A percentile compares a stretch with the other conserved stretches of the same genome.
These are phyloP conservation scores for Sporisorium exsertum DNA, from an alignment of 1,284 basidiomycete species.

Conservation along the genomic window DNA sequence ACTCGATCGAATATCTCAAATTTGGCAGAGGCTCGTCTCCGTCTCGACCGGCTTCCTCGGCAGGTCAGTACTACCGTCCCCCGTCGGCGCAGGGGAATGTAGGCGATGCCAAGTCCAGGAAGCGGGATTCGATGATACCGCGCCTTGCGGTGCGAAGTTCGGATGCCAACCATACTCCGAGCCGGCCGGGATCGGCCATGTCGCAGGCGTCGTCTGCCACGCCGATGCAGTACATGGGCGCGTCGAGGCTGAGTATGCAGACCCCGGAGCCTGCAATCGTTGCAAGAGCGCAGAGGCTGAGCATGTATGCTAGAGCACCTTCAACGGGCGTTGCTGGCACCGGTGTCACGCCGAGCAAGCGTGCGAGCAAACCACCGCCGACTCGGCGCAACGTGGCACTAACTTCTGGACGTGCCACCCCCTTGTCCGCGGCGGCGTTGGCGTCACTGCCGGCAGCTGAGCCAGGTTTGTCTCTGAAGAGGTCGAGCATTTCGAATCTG, in stretches of 20 bases:
- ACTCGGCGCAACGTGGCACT: slow-evolving; percentile 34
- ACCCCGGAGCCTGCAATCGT: slow-evolving; percentile 63
- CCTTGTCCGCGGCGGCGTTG: slow-evolving; percentile 60
- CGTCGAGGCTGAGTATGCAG: slow-evolving; percentile 58
- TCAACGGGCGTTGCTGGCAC: slow-evolving; percentile 38
- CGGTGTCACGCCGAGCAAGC: slow-evolving; percentile 25
- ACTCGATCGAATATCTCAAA: slow-evolving; percentile 40
- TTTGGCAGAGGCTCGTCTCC: slow-evolving; percentile 17
- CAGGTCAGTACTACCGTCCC: slow-evolving; percentile 57
- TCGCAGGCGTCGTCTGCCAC: slow-evolving; percentile 49
- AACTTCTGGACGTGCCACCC: slow-evolving; percentile 54
- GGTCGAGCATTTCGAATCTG: slow-evolving; percentile 55
- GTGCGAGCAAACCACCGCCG: slow-evolving; percentile 61
- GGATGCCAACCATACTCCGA: slow-evolving; percentile 18
- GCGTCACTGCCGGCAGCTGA: slow-evolving; percentile 57
- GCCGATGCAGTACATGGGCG: slow-evolving; percentile 43
- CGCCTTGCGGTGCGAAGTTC: slow-evolving; percentile 39
- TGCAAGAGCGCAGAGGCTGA: slow-evolving; percentile 57
- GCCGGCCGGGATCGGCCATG: slow-evolving; percentile 56
- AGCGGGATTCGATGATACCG: slow-evolving; percentile 55
- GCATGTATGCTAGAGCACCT: slow-evolving; percentile 54
- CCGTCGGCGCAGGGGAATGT: slow-evolving; percentile 49
- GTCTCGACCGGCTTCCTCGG: slow-evolving; percentile 37
- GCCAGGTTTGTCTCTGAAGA: slow-evolving; percentile 31
- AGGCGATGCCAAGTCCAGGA: slow-evolving; percentile 35